Conservation (phyloP, 1,139 yeast species). For the Saccharomyces uvarum region DNA sequence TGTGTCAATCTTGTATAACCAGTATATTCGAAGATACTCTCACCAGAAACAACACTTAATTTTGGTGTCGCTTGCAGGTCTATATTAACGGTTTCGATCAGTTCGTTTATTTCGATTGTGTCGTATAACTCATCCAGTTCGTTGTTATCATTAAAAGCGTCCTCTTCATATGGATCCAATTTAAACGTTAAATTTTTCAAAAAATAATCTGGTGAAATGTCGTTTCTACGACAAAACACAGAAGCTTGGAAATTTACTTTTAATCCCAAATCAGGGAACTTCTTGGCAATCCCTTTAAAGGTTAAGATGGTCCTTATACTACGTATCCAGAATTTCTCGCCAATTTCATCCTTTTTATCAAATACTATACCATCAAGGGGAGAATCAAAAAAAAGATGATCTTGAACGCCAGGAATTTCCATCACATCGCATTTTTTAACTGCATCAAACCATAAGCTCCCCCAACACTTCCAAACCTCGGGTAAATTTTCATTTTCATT, state of each 20-base stretch:
- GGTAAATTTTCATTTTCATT: conserved; percentile 54
- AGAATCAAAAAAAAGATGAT: conserved; percentile 50
- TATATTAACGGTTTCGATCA: conserved; percentile 17
- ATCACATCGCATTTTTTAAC: conserved; percentile 40
- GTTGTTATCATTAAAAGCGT: not conserved
- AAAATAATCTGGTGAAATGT: conserved; percentile 7
- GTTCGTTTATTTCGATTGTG: conserved; percentile 16
- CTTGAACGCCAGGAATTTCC: conserved; percentile 51
- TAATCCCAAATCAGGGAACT: conserved; percentile 18
- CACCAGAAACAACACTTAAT: conserved; percentile 24
- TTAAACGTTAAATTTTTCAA: conserved; percentile 25
- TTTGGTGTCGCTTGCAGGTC: conserved; percentile 17
- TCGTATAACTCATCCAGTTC: conserved; percentile 1
- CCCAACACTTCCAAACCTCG: conserved; percentile 83
- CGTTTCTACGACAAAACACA: conserved; percentile 15
- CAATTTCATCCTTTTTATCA: conserved; percentile 35
- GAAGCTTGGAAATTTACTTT: conserved; percentile 12
- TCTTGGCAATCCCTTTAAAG: conserved; percentile 25
- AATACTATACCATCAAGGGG: conserved; percentile 58
- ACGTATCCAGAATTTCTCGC: conserved; percentile 30
- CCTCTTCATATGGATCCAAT: conserved; percentile 3
- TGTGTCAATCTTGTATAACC: conserved; percentile 29
- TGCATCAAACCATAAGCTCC: conserved; percentile 66
- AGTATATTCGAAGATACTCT: conserved; percentile 27
- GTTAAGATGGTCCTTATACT: conserved; percentile 26